Base-by-base conservation (phyloP, 2,329 filamentous ascomycete genomes). In the Raffaelea albimanens region DNA sequence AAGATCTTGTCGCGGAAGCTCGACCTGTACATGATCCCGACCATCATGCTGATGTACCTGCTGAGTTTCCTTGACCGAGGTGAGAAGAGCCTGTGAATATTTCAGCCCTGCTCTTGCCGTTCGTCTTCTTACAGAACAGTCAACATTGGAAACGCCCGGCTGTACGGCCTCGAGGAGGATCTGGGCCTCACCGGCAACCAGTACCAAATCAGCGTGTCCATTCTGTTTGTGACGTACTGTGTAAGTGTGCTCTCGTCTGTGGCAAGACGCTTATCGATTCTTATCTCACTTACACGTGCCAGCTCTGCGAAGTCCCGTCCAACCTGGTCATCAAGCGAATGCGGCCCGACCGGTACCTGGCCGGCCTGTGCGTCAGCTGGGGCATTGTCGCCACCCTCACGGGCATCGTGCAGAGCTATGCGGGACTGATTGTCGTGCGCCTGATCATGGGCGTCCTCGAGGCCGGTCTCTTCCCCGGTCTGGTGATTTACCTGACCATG, bases 181-280 rank as follows among this genome's bases (percentile, higher is more conserved):
- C 39, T 49, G 16, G 52, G 72, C 16, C 78, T 90, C 70, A 75
- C 73, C 0, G 62, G 74, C 5, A 72, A 78, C 49, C 74, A 88
- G 59, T 93, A 89, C 65, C 90, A 89, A 62, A 72, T 78, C 57
- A 75, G 79, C 43, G 69, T 84, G 7, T 73, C 73, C 4, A 77
- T 88, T 51, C 91, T 93, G 69, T 93, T 91, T 70, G 78, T 91
- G 53, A 83, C 82, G 3, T 93, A 93, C 59, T 72, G 34, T 38
- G 34, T 38, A 38, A 38, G 34, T 38, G 13, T 38, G 9, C 9
- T 38, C 34, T 38, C n/a, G n/a, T 38, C 34, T 10, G 7, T 38
- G 5, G 18, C 34, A 7, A 8, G 34, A 8, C 5, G 8, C 18
- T 38, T 38, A n/a, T n/a, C 25, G 25, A 29, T 16, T 38, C 5